phyloP scores from a whole-genome alignment of 1,284 basidiomycete genomes.

The Cystobasidium sp. region DNA sequence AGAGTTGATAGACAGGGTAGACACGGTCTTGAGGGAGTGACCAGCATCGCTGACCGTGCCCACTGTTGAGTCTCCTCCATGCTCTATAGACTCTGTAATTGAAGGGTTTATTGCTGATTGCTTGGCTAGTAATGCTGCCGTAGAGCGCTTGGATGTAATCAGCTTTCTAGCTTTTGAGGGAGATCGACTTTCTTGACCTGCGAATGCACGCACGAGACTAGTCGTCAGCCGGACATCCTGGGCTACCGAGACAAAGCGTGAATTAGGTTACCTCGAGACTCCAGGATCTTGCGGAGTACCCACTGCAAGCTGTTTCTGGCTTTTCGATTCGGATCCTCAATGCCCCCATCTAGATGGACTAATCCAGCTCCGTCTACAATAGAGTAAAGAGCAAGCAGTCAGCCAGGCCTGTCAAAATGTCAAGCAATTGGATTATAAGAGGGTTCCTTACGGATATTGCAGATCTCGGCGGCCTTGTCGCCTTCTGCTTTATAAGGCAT shows the following conservation, averaged over 20 bases:
- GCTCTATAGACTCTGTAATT: not conserved
- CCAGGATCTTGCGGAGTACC: conserved; percentile 52
- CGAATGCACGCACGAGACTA: not conserved
- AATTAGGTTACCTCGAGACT: conserved; percentile 48
- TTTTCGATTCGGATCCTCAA: conserved; percentile 51
- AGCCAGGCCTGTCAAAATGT: not conserved
- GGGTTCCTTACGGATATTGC: conserved; percentile 46
- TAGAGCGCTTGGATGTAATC: not conserved
- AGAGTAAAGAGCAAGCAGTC: not conserved
- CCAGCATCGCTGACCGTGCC: not conserved
- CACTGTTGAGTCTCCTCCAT: not conserved
- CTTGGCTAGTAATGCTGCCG: not conserved
- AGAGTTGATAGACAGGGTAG: not conserved
- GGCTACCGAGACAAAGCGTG: not conserved
- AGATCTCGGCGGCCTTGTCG: conserved; percentile 49
- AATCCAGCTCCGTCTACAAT: conserved; percentile 52
- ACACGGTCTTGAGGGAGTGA: conserved; percentile 8
- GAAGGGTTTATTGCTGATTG: not conserved
- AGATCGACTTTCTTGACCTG: conserved; percentile 11
- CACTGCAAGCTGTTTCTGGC: conserved; percentile 53
- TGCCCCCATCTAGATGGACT: conserved; percentile 54
- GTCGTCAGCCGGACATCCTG: not conserved
- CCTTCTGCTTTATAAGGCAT: conserved; percentile 47
- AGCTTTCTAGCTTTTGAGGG: not conserved
- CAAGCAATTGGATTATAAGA: too few species aligned